Base-by-base conservation (phyloP, 331 rosid species). In the Malus hybrid region DNA sequence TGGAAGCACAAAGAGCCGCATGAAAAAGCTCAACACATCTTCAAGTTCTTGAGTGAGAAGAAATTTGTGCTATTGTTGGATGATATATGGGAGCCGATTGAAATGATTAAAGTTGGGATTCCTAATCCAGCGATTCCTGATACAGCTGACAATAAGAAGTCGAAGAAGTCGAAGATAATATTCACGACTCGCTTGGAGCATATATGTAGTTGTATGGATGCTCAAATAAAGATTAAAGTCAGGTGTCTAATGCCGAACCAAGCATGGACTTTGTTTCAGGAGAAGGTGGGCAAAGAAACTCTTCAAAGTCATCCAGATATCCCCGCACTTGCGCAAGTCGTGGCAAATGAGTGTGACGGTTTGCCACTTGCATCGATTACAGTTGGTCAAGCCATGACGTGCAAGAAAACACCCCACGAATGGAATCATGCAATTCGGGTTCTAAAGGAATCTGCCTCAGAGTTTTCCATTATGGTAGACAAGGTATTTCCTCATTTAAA, bases 151-250 rank as follows among this genome's bases (percentile, higher is more conserved):
- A 48, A 3, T 7, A 71, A 52, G 16, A 36, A 36, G 46, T 83
- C 81, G 16, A 76, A 80, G 70, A 15, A 36, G 46, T 83, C 81
- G 16, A 76, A 80, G 70, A 15, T 66, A 74, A 52, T 79, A 13
- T 79, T 79, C 46, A 79, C 83, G 3, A 74, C 79, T 30, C 60
- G 71, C 6, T 46, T 28, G 26, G 6, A 30, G 66, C 71, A 68
- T 15, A 66, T 57, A 39, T 79, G 70, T 7, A 1, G 20, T 30
- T 28, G 4, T 12, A 72, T 79, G 82, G 74, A 20, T 10, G 78
- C 78, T 7, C 34, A 56, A 2, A 42, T 0, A 13, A 2, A 3
- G 7, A 33, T 72, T 8, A 26, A 46, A 20, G 70, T 72, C 7
- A n/a, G 12, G 46, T 79, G 75, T 12, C 15, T 79, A 30, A 20